These are phyloP conservation scores for Blastomyces gilchristii DNA, from an alignment of 2,329 filamentous ascomycete species.

Conservation along the genomic window DNA sequence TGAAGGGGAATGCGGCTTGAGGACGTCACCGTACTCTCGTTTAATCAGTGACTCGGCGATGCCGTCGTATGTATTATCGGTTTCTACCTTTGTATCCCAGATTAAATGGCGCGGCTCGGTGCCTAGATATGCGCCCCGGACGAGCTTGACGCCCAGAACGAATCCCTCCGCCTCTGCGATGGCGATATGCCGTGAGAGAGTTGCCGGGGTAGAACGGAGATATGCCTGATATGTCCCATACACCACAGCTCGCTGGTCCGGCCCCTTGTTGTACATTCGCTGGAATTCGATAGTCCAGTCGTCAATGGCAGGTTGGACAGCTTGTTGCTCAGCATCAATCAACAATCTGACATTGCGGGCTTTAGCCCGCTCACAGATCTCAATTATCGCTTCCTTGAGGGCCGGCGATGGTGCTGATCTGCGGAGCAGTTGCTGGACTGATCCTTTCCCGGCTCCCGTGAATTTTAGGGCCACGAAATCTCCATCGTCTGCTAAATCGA, in stretches of 20 bases:
- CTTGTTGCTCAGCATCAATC: constrained; percentile 75
- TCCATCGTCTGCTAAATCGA: constrained; percentile 38
- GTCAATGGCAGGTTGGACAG: constrained; percentile 68
- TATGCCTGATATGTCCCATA: constrained; percentile 74
- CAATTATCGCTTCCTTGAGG: constrained; percentile 59
- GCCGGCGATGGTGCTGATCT: constrained; percentile 52
- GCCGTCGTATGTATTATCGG: constrained; percentile 60
- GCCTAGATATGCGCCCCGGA: constrained; percentile 62
- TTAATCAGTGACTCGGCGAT: constrained; percentile 57
- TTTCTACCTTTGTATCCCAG: constrained; percentile 58
- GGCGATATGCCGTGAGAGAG: constrained; percentile 52
- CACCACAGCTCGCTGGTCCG: constrained; percentile 48
- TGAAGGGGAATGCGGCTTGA: constrained; percentile 28
- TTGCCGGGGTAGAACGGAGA: constrained; percentile 50
- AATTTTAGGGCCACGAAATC: constrained; percentile 64
- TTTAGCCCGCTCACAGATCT: constrained; percentile 63
- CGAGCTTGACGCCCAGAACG: constrained; percentile 61
- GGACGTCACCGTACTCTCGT: constrained; percentile 45
- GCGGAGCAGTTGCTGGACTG: constrained; percentile 56
- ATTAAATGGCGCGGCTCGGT: constrained; percentile 60
- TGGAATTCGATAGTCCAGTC: constrained; percentile 68
- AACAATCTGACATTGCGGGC: constrained; percentile 60
- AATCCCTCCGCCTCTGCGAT: constrained; percentile 51
- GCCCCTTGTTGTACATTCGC: constrained; percentile 57
- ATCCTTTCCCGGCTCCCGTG: constrained; percentile 70